phyloP scores from a whole-genome alignment of 306 rosid genomes.

The Aeschynomene evenia region DNA sequence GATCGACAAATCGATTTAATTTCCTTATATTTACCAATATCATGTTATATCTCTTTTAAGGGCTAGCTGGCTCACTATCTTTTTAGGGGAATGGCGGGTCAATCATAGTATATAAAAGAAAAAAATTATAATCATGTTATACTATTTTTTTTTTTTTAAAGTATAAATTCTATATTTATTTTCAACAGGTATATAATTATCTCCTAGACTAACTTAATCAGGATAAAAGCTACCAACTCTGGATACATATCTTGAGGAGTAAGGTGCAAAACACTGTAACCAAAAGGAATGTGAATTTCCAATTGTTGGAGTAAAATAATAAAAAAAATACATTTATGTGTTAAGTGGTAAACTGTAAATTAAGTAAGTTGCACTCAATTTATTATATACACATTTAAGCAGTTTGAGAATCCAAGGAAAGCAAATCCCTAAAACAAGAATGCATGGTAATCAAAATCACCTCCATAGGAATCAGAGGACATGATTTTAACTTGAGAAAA shows the following conservation, averaged over 20 bases:
- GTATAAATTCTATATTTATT: neutral
- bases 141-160: no score
- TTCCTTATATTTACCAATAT: neutral
- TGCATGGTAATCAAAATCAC: constrained; percentile 28
- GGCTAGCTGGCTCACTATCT: neutral
- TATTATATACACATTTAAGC: neutral
- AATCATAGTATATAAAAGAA: neutral
- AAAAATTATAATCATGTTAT: neutral
- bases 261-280: neutral
- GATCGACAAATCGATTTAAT: neutral
- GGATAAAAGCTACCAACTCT: no score
- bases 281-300: neutral
- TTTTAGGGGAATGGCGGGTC: neutral
- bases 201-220: no score
- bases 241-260: neutral
- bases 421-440: constrained; percentile 33
- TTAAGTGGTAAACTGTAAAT: neutral
- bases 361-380: neutral
- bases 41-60: neutral
- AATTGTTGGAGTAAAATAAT: neutral
- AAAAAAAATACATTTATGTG: neutral
- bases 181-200: no score
- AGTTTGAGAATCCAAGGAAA: neutral
- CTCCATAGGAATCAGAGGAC: no score
- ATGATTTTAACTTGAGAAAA: no score